Evolutionary conservation across 2,329 filamentous ascomycete species (phyloP), one percentile per base, ranked within the genome.

Genomic region (Arthrobotrys pseudoclavata): DNA sequence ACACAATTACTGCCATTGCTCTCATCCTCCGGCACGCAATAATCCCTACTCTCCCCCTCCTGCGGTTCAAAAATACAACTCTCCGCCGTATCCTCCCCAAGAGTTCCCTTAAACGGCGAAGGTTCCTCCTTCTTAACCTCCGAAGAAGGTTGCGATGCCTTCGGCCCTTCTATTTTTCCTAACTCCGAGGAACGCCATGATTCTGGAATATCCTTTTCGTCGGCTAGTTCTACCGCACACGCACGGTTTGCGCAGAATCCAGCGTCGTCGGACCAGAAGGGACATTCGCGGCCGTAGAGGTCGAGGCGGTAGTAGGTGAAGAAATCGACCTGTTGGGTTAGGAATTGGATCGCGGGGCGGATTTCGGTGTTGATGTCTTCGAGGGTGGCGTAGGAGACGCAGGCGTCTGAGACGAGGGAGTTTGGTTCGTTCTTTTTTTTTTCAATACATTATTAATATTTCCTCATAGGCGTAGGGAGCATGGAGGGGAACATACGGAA

Each of bases 231-330:
- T 18, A 99, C 96, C 10, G 95, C 92, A 83, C 96, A 99, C 20
- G 94, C 96, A 81, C 97, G 94, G 85, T 99, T 99, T 80, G 94
- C 96, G 84, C 96, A 99, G 88, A 97, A 92, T 84, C 93, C 93
- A 84, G 92, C 91, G 79, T 94, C 91, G 84, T 99, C 96, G 82
- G 91, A 89, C 95, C 96, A 99, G 84, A 98, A 99, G 0, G 96
- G 96, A 82, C 96, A 99, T 85, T 89, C 90, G 84, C 96, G 97
- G 84, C 96, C 92, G 85, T 93, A 99, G 20, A 99, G 88, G 83
- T 97, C 98, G 53, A 99, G 86, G 72, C 96, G 91, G 86, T 98
- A 99, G 85, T 98, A 94, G 66, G 95, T 95, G 85, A 99, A 99
- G 88, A 97, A 99, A 84, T 99, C 96, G 84, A 95, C 97, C 66